phyloP scores from a whole-genome alignment of 768 basidiomycete genomes.

The Mycena vulgaris region DNA sequence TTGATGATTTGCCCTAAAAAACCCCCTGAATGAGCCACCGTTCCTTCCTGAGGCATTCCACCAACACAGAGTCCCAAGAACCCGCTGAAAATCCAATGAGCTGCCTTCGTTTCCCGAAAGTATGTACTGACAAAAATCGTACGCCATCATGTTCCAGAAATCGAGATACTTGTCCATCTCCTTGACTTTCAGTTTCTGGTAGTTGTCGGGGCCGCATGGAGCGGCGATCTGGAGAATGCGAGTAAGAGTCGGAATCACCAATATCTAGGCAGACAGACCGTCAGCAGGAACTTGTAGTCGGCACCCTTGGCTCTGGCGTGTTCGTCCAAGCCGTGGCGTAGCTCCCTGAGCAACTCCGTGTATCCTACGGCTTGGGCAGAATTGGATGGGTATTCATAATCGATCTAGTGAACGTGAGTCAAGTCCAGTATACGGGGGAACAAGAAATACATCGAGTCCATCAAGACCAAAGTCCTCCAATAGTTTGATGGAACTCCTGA shows the following conservation, averaged over 20 bases:
- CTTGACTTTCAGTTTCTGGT: conserved; percentile 79
- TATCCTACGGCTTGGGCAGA: conserved; percentile 87
- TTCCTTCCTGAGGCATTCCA: too few relatives aligned
- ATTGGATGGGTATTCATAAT: conserved; percentile 93
- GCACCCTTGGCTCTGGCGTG: conserved; percentile 74
- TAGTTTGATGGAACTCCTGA: conserved; percentile 82
- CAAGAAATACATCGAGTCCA: conserved; percentile 78
- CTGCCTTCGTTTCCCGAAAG: background rate
- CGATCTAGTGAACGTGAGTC: conserved; percentile 45
- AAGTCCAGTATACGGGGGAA: too few relatives aligned
- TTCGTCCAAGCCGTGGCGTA: conserved; percentile 81
- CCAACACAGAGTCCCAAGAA: too few relatives aligned
- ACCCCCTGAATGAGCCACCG: too few relatives aligned
- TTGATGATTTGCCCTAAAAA: conserved; percentile 28
- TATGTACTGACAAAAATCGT: conserved; percentile 77
- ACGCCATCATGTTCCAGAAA: conserved; percentile 99
- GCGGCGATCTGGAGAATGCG: conserved; percentile 79
- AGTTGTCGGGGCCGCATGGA: conserved; percentile 92
- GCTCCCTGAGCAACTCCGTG: conserved; percentile 82
- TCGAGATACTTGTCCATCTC: conserved; percentile 93
- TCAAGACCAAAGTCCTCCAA: conserved; percentile 95
- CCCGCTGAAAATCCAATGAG: conserved; percentile 6
- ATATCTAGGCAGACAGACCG: conserved; percentile 62
- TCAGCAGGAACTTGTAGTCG: conserved; percentile 78
- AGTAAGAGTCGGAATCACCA: conserved; percentile 8